Evolutionary conservation across 2,329 filamentous ascomycete genomes (phyloP), one percentile per base, ranked within the genome.

Genomic region (Penicillium sumatraense): DNA sequence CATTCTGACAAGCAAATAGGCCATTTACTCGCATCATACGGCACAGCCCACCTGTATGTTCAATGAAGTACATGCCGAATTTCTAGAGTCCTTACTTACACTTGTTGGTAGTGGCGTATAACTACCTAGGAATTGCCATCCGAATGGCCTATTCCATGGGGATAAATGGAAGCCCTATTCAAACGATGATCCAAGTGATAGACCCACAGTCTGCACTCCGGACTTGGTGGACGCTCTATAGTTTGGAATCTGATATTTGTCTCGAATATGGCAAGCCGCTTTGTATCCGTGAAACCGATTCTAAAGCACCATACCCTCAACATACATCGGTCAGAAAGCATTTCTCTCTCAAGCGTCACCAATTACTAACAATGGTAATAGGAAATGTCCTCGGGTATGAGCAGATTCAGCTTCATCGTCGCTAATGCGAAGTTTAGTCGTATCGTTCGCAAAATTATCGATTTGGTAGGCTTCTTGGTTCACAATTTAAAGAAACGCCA

Each of bases 161-260:
- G 4, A 29, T 58, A 14, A 58, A 58, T 14, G 23, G 35, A 2
- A 45, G 50, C 3, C 31, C 42, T 8, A 23, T n/a, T 16, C 13
- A 21, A 14, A 23, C 27, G 2, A 5, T 14, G 3, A 11, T 13
- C 2, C 5, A 10, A 10, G 24, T 9, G 14, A 26, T 49, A 10
- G 21, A 27, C 14, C 3, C 14, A 9, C 21, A 58, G 27, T 23
- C 29, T n/a, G 51, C 55, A 33, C 16, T 42, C 2, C 13, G 48
- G 23, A 49, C 48, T 7, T 58, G 51, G 51, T 57, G 51, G 55
- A 45, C 29, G 2, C 24, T 58, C n/a, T 58, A 58, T 51, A 52
- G 51, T 13, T 10, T 58, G 20, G 55, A 58, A 33, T 54, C 51
- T 6, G 55, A 58, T 5, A 24, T 58, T 5, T 54, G 55, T 44